Conservation (phyloP, 2,329 filamentous ascomycete genomes). For the Diaporthe caulivora region DNA sequence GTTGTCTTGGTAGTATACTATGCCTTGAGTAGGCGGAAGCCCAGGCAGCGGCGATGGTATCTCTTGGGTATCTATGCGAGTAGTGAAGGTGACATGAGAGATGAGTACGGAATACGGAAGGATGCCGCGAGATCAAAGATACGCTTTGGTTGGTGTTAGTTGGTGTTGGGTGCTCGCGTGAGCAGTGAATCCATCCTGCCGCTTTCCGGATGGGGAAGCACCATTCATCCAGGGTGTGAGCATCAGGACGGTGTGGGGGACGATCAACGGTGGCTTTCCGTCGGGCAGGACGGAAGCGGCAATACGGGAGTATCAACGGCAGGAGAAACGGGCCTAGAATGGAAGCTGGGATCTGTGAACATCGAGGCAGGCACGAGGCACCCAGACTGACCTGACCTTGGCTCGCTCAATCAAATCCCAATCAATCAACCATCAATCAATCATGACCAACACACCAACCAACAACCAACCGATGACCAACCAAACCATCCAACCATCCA, state of each 20-base stretch:
- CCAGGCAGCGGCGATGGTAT: background rate
- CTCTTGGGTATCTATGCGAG: background rate
- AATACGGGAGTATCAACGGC: constrained; percentile 5
- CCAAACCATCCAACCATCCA: background rate
- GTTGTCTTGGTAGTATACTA: too few relatives aligned
- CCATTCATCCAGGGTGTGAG: background rate
- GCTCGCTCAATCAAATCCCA: background rate
- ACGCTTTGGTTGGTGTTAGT: too few relatives aligned
- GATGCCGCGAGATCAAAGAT: background rate
- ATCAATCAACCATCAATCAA: constrained; percentile 8
- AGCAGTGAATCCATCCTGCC: background rate
- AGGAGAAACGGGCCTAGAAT: background rate
- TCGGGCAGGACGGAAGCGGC: background rate
- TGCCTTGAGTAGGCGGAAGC: background rate
- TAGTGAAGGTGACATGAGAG: background rate
- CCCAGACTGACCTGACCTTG: background rate
- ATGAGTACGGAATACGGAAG: background rate
- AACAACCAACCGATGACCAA: background rate
- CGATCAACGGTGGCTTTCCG: background rate
- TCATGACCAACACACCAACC: background rate
- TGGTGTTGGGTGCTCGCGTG: background rate
- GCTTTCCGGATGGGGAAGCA: constrained; percentile 4
- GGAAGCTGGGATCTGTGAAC: background rate
- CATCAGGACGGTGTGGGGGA: background rate
- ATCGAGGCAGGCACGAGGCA: background rate